Evolutionary conservation across 768 basidiomycete genomes (phyloP).

Genomic region (Gloeophyllum trabeum): DNA sequence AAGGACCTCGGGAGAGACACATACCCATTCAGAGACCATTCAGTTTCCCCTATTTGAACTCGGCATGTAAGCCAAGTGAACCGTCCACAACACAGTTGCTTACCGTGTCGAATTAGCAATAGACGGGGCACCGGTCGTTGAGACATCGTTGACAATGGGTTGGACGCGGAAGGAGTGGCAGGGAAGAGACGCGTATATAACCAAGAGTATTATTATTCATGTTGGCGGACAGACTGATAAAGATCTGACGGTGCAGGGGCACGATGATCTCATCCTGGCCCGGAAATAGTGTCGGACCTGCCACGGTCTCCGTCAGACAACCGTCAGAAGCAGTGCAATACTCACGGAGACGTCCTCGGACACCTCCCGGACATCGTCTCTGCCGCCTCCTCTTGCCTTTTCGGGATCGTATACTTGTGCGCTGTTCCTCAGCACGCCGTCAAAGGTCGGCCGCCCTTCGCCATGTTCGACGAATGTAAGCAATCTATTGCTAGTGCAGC

Average conservation of each 20-base stretch:
- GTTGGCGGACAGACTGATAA: not conserved
- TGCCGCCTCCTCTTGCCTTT: not conserved
- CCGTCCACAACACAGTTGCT: slow-evolving; percentile 1
- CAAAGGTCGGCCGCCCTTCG: not conserved
- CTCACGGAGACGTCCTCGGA: too few relatives aligned
- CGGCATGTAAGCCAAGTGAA: not conserved
- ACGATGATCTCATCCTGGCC: too few relatives aligned
- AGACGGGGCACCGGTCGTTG: slow-evolving; percentile 59
- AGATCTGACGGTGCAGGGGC: not conserved
- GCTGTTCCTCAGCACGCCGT: not conserved
- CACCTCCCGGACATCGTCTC: too few relatives aligned
- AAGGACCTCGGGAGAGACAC: slow-evolving; percentile 12
- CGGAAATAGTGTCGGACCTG: not conserved
- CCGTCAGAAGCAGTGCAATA: too few relatives aligned
- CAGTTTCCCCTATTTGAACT: slow-evolving; percentile 63
- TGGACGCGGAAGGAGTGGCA: slow-evolving; percentile 1
- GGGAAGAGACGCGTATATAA: not conserved
- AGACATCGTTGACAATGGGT: slow-evolving; percentile 9
- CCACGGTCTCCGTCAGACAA: not conserved
- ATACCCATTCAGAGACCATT: slow-evolving; percentile 85
- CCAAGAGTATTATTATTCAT: not conserved
- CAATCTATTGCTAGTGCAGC: too few relatives aligned
- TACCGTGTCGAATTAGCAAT: slow-evolving; percentile 75
- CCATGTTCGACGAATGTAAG: slow-evolving; percentile 64
- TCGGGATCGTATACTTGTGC: not conserved